Evolutionary conservation across 1,139 yeast genomes (phyloP).

Genomic region (Yamadazyma spencermartinsiae): DNA sequence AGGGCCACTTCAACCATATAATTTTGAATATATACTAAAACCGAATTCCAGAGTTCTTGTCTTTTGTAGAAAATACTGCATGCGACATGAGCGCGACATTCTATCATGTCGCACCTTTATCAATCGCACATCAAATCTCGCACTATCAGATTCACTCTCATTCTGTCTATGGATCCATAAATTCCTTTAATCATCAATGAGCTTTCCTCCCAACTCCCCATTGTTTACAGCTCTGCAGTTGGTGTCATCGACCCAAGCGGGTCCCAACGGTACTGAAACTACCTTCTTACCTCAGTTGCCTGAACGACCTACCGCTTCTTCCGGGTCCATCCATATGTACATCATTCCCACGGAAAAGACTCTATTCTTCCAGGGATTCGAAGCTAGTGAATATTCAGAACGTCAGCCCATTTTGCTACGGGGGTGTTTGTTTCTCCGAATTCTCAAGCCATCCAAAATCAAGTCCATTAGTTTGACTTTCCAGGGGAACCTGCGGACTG

Average conservation of each 20-base stretch:
- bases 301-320: slow-evolving; percentile 45
- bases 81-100: too few species aligned
- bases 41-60: too few species aligned
- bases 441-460: slow-evolving; percentile 73
- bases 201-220: slow-evolving; percentile 25
- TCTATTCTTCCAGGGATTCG: slow-evolving; percentile 81
- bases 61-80: too few species aligned
- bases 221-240: slow-evolving; percentile 35
- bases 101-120: too few species aligned
- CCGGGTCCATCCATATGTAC: slow-evolving; percentile 51
- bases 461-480: slow-evolving; percentile 67
- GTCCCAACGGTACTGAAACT: slow-evolving; percentile 8
- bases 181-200: slow-evolving; percentile 4
- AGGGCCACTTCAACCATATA: too few species aligned
- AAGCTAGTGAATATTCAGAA: slow-evolving; percentile 59
- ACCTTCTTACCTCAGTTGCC: slow-evolving; percentile 46
- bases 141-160: too few species aligned
- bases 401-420: slow-evolving; percentile 82
- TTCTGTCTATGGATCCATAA: too few species aligned
- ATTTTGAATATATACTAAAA: too few species aligned
- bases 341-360: slow-evolving; percentile 76
- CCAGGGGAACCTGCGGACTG: slow-evolving; percentile 77
- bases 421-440: slow-evolving; percentile 74
- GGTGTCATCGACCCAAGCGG: slow-evolving; percentile 12
- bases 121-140: too few species aligned